Base-by-base conservation (phyloP, 2,329 filamentous ascomycete species). In the Penicillium sclerotiorum region DNA sequence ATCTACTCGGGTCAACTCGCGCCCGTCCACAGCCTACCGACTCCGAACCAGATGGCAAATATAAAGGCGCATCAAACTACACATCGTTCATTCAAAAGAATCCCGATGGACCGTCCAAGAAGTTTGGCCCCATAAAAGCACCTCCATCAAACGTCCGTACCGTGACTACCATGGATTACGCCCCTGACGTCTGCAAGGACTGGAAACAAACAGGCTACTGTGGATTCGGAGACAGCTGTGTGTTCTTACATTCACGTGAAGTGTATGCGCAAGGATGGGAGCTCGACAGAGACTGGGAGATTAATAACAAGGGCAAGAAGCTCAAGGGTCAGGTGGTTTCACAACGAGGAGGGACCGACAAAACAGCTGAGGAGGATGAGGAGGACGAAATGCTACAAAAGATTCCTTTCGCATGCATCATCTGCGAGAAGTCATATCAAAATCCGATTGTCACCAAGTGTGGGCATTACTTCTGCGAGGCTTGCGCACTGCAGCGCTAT, bases 391-490 rank as follows among this genome's bases (percentile, higher is more conserved):
- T 93, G 66, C 74, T 95, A 43, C 86, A 92, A 66, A 88, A 86
- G 62, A 95, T 96, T 18, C 92, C 92, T 0, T 96, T 96, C 66
- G 89, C 84, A 1, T 96, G 92, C 70, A 83, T 95, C 56, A 90
- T 96, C 54, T 96, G 92, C 77, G 85, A 86, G 62, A 81, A 84
- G 30, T 72, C 85, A 1, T 96, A 96, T 72, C 87, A 84, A 62
- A 80, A 83, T 49, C 93, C 94, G 0, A 82, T 97, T 11, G 77
- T 93, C 20, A 97, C 94, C 11, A 88, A 90, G 58, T 99, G 94
- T 60, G 89, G 90, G 0, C 94, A 99, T 70, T 97, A 97, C 70
- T 97, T 97, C 66, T 99, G 94, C 68, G 89, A 96, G 70, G 79
- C 81, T 1, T 99, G 94, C 70, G 94, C 94, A 21, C 76, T 97